Conservation (phyloP, 371 early-diverging fungal species). For the Apophysomyces variabilis region DNA sequence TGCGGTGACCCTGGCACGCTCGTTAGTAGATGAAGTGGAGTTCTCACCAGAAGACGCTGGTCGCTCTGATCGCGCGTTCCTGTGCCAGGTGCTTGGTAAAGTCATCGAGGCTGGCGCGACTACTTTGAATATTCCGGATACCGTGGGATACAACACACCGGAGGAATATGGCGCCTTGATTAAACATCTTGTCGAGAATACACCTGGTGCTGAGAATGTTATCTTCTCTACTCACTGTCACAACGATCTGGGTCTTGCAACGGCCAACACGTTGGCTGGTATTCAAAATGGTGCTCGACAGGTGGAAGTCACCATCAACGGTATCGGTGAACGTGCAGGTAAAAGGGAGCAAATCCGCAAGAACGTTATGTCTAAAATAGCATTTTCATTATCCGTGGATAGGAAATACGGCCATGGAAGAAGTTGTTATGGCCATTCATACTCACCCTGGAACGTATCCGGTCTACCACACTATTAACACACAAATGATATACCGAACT, state of each 20-base stretch:
- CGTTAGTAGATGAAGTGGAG: conserved; percentile 87
- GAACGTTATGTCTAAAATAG: too few species aligned
- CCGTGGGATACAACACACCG: conserved; percentile 94
- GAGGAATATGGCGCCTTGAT: conserved; percentile 88
- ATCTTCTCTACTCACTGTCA: conserved; percentile 96
- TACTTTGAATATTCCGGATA: conserved; percentile 96
- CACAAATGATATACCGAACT: conserved; percentile 81
- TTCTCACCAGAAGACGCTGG: conserved; percentile 96
- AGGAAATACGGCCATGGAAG: conserved; percentile 95
- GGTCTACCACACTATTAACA: conserved; percentile 88
- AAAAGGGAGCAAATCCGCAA: too few species aligned
- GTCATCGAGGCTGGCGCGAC: conserved; percentile 95
- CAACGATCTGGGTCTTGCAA: conserved; percentile 96
- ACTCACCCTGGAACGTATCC: conserved; percentile 87
- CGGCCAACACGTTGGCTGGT: conserved; percentile 94
- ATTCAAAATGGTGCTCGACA: conserved; percentile 91
- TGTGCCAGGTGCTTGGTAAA: conserved; percentile 81
- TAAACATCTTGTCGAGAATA: conserved; percentile 77
- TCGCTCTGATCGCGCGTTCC: conserved; percentile 85
- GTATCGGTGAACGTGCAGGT: conserved; percentile 95
- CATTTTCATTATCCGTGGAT: too few species aligned
- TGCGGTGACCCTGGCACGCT: conserved; percentile 80
- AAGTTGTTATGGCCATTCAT: conserved; percentile 93
- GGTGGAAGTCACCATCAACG: conserved; percentile 97
- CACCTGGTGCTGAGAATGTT: conserved; percentile 73